phyloP scores from a whole-genome alignment of 129 eudicot species.

The Helianthus tuberosus region DNA sequence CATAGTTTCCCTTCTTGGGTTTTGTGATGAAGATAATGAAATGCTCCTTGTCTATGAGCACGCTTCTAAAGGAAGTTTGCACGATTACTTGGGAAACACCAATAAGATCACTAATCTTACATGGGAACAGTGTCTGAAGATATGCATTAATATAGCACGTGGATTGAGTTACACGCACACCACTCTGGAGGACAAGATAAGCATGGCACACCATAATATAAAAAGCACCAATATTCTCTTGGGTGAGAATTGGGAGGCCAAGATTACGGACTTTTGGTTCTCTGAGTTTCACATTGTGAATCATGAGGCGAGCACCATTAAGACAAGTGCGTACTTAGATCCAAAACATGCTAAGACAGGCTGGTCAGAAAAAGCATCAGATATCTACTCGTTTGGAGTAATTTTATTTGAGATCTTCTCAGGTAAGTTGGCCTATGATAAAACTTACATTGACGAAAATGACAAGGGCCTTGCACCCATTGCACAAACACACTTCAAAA shows the following conservation, averaged over 20 bases:
- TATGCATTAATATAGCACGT: background rate
- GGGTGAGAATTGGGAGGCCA: conserved; percentile 15
- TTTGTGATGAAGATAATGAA: background rate
- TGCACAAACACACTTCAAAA: too few relatives aligned
- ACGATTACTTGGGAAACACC: background rate
- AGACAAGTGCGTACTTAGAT: background rate
- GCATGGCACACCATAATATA: background rate
- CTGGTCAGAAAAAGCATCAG: background rate
- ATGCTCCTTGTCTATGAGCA: too few relatives aligned
- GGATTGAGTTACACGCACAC: background rate
- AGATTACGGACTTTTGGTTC: conserved; percentile 16
- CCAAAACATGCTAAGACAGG: background rate
- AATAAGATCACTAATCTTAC: background rate
- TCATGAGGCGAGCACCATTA: background rate
- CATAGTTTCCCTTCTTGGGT: conserved; percentile 9
- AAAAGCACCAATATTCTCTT: conserved; percentile 10
- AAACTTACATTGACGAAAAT: background rate
- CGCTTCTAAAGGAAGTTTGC: conserved; percentile 18
- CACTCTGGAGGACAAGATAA: background rate
- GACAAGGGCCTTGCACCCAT: background rate
- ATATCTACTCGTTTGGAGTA: conserved; percentile 8
- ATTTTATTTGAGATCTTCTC: conserved; percentile 6
- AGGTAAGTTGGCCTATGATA: conserved; percentile 8
- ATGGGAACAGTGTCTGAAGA: background rate
- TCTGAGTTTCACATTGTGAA: background rate